phyloP scores from a whole-genome alignment of 192 early-diverging fungal species.

The Haplosporangium gracile region DNA sequence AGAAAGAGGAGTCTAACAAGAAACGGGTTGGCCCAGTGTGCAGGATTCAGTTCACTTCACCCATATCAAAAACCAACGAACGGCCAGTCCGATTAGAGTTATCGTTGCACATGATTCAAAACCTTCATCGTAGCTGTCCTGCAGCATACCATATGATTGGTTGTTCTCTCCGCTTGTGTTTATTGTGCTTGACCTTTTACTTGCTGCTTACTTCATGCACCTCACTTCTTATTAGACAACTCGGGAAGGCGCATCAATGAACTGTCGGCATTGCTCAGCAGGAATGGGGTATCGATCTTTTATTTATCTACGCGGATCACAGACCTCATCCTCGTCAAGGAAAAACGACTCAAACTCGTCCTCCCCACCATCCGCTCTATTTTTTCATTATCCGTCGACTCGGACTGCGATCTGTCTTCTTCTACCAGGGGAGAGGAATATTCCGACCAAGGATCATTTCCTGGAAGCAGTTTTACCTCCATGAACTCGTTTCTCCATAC shows the following conservation, averaged over 20 bases:
- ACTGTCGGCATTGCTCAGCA: constrained; percentile 66
- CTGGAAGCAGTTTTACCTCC: constrained; percentile 40
- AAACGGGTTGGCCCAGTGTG: background rate
- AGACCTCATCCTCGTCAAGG: constrained; percentile 76
- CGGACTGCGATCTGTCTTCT: constrained; percentile 39
- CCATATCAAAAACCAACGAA: background rate
- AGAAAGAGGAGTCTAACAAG: background rate
- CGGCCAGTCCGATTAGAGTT: background rate
- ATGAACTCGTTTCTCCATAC: constrained; percentile 49
- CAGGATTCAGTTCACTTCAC: background rate
- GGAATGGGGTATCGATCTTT: constrained; percentile 74
- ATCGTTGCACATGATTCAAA: background rate
- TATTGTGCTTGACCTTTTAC: background rate
- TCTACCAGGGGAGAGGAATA: constrained; percentile 19
- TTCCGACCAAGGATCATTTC: constrained; percentile 36
- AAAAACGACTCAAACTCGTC: constrained; percentile 67
- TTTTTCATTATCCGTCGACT: constrained; percentile 43
- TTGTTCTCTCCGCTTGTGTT: background rate
- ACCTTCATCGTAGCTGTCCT: background rate
- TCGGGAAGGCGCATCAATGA: constrained; percentile 75
- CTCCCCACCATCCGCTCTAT: constrained; percentile 64
- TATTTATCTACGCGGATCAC: constrained; percentile 77
- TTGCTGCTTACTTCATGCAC: constrained; percentile 5
- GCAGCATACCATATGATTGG: background rate
- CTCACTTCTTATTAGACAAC: constrained; percentile 55